Evolutionary conservation across 2,329 filamentous ascomycete species (phyloP), one percentile per base, ranked within the genome.

Genomic region (Herpotrichia juniperi): DNA sequence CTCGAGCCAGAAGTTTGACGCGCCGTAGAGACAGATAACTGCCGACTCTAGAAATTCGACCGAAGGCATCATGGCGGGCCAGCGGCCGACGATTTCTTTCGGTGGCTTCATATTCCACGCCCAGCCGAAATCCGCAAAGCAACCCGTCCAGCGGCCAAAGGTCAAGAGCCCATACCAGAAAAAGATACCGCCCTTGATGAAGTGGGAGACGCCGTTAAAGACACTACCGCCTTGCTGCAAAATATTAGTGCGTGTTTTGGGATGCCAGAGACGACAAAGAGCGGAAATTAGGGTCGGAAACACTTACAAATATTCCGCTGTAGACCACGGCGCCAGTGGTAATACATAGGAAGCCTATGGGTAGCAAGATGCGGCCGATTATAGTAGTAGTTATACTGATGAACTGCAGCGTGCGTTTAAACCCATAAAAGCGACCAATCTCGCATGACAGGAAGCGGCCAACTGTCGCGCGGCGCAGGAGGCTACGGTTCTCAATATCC

Each of bases 121-220:
- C 92, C 92, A 96, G 58, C 92, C 92, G 47, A 92, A 81, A 51
- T 94, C 89, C 52, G 88, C 86, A 71, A 93, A 96, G 73, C 88
- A 89, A 30, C 92, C 92, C 61, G 90, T 84, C 87, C 90, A 96
- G 44, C 92, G 87, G 17, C 90, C 91, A 3, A 96, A 79, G 0
- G 89, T 94, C 56, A 96, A 75, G 19, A 96, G 74, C 9, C 92
- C 92, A 56, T 93, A 89, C 89, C 90, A 96, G 76, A 96, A 90
- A 78, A 96, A 96, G 42, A 96, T 87, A 3, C 89, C 89, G 35
- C 92, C 92, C 71, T 96, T 96, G 72, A 96, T 87, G 78, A 90
- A 94, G 68, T 96, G 92, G 8, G 92, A 91, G 30, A 96, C 79
- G 1, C 91, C 90, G 59, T 85, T 91, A 78, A 92, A 93, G 50